A percentile compares a stretch with the other conserved stretches of the same genome.
phyloP scores from a whole-genome alignment of 2,329 filamentous ascomycete genomes.

The Didymosphaeria variabile region DNA sequence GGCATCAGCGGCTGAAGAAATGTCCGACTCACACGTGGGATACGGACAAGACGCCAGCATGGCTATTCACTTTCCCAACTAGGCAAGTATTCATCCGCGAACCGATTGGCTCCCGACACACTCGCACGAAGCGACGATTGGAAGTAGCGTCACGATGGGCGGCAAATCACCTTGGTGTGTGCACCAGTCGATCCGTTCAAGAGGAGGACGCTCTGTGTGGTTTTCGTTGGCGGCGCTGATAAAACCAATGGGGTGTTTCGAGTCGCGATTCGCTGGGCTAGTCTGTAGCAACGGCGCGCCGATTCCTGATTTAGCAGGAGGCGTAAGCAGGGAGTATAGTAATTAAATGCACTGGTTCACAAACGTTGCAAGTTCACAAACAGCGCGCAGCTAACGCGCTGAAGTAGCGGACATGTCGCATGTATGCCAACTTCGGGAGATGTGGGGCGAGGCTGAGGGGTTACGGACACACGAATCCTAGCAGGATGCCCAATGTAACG shows the following conservation, averaged over 20 bases:
- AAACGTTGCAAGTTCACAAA: constrained; percentile 6
- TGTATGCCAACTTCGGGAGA: not conserved
- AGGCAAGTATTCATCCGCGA: constrained; percentile 30
- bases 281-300: constrained; percentile 22
- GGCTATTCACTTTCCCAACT: constrained; percentile 13
- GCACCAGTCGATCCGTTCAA: constrained; percentile 16
- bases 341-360: constrained; percentile 21
- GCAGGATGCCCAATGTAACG: constrained; percentile 2
- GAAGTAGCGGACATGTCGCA: not conserved
- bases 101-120: constrained; percentile 9
- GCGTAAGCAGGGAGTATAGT: constrained; percentile 21
- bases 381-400: constrained; percentile 16
- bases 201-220: constrained; percentile 29
- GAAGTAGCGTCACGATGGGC: constrained; percentile 21
- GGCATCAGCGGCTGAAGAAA: constrained; percentile 24
- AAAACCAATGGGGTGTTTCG: constrained; percentile 37
- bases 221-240: constrained; percentile 33
- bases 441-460: constrained; percentile 1
- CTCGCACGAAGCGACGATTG: constrained; percentile 13
- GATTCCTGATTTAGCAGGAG: constrained; percentile 19
- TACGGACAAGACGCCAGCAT: constrained; percentile 22
- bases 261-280: constrained; percentile 17
- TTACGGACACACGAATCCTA: constrained; percentile 12
- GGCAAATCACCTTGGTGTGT: constrained; percentile 20
- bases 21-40: constrained; percentile 33